phyloP scores from a whole-genome alignment of 2,329 filamentous ascomycete species.

The Aspergillus tanneri region DNA sequence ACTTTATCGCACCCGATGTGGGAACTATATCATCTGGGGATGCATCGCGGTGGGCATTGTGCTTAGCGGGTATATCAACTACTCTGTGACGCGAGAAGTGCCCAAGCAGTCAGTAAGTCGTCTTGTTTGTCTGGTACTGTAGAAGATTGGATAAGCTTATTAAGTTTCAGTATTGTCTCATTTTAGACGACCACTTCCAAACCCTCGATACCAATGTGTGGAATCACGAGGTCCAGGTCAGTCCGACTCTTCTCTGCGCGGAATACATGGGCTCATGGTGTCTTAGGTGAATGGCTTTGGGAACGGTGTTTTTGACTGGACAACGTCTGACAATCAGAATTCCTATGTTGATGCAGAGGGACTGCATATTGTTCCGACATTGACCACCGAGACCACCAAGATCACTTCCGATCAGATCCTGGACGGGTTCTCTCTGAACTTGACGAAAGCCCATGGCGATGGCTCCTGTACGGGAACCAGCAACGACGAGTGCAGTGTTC shows the following conservation, averaged over 20 bases:
- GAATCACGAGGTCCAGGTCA: slow-evolving; percentile 52
- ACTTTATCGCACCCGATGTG: no score
- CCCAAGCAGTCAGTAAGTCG: no score
- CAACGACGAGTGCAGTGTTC: no score
- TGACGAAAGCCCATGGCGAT: slow-evolving; percentile 30
- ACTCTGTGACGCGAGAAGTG: no score
- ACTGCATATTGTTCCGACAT: slow-evolving; percentile 57
- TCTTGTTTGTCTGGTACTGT: no score
- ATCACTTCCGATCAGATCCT: slow-evolving; percentile 27
- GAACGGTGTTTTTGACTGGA: slow-evolving; percentile 57
- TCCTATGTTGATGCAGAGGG: slow-evolving; percentile 50
- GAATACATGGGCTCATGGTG: slow-evolving; percentile 29
- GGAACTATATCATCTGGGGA: no score
- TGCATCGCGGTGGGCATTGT: no score
- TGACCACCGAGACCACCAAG: slow-evolving; percentile 42
- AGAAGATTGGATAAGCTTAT: no score
- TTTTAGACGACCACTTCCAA: background rate
- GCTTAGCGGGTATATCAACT: no score
- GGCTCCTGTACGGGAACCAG: slow-evolving; percentile 4
- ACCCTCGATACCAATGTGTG: slow-evolving; percentile 48
- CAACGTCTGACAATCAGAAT: slow-evolving; percentile 51
- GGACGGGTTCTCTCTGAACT: no score
- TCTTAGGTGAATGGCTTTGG: slow-evolving; percentile 34
- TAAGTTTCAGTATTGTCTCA: background rate
- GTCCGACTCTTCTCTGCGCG: no score